Evolutionary conservation across 495 filamentous ascomycete genomes (phyloP).

Genomic region (Hypoxylon cercidicola): DNA sequence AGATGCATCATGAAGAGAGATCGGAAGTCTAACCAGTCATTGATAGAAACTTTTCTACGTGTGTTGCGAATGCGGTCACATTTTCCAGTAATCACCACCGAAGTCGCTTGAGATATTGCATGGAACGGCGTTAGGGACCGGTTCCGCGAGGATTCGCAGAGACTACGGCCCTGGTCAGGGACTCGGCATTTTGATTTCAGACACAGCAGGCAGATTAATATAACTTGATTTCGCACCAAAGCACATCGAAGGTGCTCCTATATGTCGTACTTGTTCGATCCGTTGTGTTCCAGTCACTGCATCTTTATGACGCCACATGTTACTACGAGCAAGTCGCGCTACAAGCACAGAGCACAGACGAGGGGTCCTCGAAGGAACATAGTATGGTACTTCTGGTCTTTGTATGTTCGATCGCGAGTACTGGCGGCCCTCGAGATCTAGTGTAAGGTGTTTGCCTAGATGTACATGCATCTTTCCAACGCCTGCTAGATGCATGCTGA

Average conservation of each 20-base stretch:
- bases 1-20: conserved; percentile 1
- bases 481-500: conserved; percentile 21
- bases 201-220: conserved; percentile 5
- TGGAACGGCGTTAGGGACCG: conserved; percentile 41
- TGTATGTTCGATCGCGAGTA: conserved; percentile 14
- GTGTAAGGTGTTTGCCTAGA: conserved; percentile 6
- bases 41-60: conserved; percentile 95
- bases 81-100: conserved; percentile 68
- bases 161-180: neutral
- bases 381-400: conserved; percentile 16
- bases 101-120: conserved; percentile 34
- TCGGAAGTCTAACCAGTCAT: conserved; percentile 37
- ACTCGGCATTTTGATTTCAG: conserved; percentile 11
- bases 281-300: neutral
- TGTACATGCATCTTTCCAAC: conserved; percentile 12
- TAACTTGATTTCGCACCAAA: conserved; percentile 9
- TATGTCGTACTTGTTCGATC: conserved; percentile 8
- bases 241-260: conserved; percentile 3
- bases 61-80: conserved; percentile 90
- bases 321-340: neutral
- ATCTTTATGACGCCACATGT: conserved; percentile 4
- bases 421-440: neutral
- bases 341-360: conserved; percentile 1
- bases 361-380: neutral
- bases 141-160: conserved; percentile 6